Evolutionary conservation across 1,139 yeast species (phyloP).

Genomic region (Suhomyces choctaworum): DNA sequence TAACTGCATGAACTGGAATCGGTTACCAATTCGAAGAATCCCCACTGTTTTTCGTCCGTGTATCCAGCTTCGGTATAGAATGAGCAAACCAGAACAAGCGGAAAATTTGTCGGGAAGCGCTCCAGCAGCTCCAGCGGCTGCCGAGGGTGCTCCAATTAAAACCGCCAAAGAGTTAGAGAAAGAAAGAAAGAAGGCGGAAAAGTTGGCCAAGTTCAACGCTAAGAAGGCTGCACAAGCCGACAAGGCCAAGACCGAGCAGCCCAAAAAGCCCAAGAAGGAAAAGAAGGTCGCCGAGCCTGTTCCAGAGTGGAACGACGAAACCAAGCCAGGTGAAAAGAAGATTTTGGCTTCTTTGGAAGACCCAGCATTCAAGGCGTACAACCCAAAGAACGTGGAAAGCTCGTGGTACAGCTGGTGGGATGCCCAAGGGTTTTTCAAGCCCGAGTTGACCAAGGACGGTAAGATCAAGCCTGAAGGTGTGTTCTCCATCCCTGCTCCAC

Average conservation of each 20-base stretch:
- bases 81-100: slow-evolving; percentile 10
- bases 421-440: slow-evolving; percentile 81
- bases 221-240: slow-evolving; percentile 80
- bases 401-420: slow-evolving; percentile 99
- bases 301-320: slow-evolving; percentile 81
- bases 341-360: slow-evolving; percentile 80
- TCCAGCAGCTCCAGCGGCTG: slow-evolving; percentile 14
- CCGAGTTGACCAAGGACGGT: slow-evolving; percentile 78
- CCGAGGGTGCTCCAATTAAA: slow-evolving; percentile 34
- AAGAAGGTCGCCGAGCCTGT: slow-evolving; percentile 67
- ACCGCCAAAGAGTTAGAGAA: slow-evolving; percentile 82
- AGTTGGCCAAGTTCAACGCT: slow-evolving; percentile 90
- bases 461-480: slow-evolving; percentile 75
- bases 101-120: slow-evolving; percentile 8
- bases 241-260: slow-evolving; percentile 36
- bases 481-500: slow-evolving; percentile 95
- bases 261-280: slow-evolving; percentile 70
- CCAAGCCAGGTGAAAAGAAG: slow-evolving; percentile 90
- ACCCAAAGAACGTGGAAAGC: slow-evolving; percentile 89
- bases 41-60: slow-evolving; percentile 10
- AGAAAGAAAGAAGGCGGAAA: slow-evolving; percentile 95
- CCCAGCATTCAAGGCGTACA: slow-evolving; percentile 91
- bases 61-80: slow-evolving; percentile 11
- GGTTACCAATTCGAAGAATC: slow-evolving; percentile 19
- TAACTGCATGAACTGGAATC: slow-evolving; percentile 23